Percentiles rank a stretch among this genome's conserved stretches.
These are phyloP conservation scores for Dentipellis fragilis DNA, from an alignment of 768 basidiomycete species.

Conservation along the genomic window DNA sequence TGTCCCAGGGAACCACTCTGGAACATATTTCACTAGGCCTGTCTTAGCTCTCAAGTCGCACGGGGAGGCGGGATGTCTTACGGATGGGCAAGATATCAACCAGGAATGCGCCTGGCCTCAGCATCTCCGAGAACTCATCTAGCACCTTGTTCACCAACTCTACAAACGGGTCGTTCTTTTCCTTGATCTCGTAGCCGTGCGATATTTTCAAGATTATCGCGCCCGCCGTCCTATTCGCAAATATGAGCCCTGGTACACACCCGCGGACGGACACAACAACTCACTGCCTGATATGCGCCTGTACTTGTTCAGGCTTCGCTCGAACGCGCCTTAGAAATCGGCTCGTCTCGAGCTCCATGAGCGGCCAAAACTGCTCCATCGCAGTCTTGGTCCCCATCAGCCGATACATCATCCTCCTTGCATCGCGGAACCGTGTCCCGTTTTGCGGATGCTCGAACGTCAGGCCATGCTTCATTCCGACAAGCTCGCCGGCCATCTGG, in stretches of 20 bases:
- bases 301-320: background rate
- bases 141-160: background rate
- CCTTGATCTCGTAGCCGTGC: background rate
- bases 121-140: background rate
- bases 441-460: constrained; percentile 37
- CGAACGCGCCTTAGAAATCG: background rate
- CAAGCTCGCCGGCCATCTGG: constrained; percentile 40
- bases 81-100: constrained; percentile 1
- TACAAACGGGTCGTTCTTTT: background rate
- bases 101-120: background rate
- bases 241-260: background rate
- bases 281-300: background rate
- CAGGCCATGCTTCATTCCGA: constrained; percentile 22
- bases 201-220: background rate
- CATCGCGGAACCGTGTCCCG: constrained; percentile 32
- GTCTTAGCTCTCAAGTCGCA: background rate
- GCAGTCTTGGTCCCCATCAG: constrained; percentile 24
- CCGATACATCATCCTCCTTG: constrained; percentile 33
- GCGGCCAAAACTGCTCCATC: background rate
- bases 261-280: background rate
- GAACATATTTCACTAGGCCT: constrained; percentile 1
- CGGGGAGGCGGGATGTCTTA: background rate
- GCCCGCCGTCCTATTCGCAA: background rate
- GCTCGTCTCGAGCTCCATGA: background rate
- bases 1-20: constrained; percentile 4